phyloP scores from a whole-genome alignment of 208 protist species.

The Crithidia sp. region DNA sequence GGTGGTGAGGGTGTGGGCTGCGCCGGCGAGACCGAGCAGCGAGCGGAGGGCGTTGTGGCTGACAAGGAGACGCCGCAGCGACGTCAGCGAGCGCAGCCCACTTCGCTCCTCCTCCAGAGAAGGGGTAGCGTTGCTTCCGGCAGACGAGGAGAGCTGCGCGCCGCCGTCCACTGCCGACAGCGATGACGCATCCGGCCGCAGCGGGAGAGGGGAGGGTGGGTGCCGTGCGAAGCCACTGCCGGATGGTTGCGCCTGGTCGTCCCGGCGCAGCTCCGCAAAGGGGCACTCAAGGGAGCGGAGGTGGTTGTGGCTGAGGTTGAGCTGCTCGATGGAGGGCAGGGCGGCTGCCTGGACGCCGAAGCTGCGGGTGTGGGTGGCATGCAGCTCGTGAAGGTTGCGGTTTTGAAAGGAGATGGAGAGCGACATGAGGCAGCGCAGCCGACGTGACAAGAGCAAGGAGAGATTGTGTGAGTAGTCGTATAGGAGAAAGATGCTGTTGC shows the following conservation, averaged over 20 bases:
- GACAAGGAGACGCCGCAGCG: slow-evolving; percentile 23
- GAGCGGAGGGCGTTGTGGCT: slow-evolving; percentile 33
- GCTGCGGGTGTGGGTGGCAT: slow-evolving; percentile 11
- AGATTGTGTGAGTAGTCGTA: too few relatives aligned
- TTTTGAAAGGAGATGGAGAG: slow-evolving; percentile 13
- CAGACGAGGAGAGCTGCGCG: too few relatives aligned
- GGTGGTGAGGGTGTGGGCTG: slow-evolving; percentile 30
- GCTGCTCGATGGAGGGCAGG: slow-evolving; percentile 13
- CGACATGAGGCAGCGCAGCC: too few relatives aligned
- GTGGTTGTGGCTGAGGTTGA: slow-evolving; percentile 37
- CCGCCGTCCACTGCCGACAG: background rate
- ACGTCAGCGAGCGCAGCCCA: slow-evolving; percentile 18
- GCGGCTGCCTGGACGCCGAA: slow-evolving; percentile 21
- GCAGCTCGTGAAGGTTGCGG: slow-evolving; percentile 25
- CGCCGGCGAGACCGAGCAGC: slow-evolving; percentile 26
- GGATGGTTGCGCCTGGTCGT: background rate
- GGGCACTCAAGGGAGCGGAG: slow-evolving; percentile 34
- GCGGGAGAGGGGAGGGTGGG: background rate
- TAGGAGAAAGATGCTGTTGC: too few relatives aligned
- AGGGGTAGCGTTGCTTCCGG: too few relatives aligned
- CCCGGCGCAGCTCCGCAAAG: background rate
- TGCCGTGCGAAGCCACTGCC: background rate
- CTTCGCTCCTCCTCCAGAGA: slow-evolving; percentile 27
- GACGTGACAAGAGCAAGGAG: background rate
- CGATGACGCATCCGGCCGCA: background rate